Evolutionary conservation across 768 basidiomycete species (phyloP).

Genomic region (Boletellus emodensis): DNA sequence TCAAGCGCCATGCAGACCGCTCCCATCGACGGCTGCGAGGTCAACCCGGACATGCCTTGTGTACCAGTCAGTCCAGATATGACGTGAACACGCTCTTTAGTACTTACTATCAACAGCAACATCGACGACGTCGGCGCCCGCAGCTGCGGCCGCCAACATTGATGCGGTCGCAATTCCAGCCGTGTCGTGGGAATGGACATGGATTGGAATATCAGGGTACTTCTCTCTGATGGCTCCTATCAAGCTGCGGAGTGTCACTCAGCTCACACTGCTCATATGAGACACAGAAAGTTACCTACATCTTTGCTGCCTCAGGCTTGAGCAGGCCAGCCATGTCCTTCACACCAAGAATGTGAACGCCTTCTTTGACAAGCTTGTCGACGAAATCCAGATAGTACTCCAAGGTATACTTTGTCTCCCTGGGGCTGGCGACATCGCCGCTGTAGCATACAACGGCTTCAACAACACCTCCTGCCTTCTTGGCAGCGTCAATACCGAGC

Average conservation of each 20-base stretch:
- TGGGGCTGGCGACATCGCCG: slow-evolving; percentile 92
- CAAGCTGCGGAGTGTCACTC: slow-evolving; percentile 47
- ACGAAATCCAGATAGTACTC: slow-evolving; percentile 97
- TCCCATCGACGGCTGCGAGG: slow-evolving; percentile 99
- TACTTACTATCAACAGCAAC: slow-evolving; percentile 95
- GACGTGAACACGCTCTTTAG: not conserved
- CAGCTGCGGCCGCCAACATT: slow-evolving; percentile 93
- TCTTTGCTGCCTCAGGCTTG: slow-evolving; percentile 88
- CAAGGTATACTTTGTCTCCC: slow-evolving; percentile 95
- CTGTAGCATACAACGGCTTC: slow-evolving; percentile 99
- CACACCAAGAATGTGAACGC: slow-evolving; percentile 94
- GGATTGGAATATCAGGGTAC: slow-evolving; percentile 96
- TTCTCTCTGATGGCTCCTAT: slow-evolving; percentile 93
- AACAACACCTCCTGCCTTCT: slow-evolving; percentile 98
- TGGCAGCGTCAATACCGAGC: slow-evolving; percentile 98
- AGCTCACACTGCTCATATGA: not conserved
- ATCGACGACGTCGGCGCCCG: slow-evolving; percentile 98
- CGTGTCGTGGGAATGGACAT: slow-evolving; percentile 99
- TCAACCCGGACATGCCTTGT: slow-evolving; percentile 94
- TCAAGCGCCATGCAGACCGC: slow-evolving; percentile 93
- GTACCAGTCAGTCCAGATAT: slow-evolving; percentile 11
- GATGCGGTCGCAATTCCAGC: slow-evolving; percentile 97
- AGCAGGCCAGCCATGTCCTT: slow-evolving; percentile 99
- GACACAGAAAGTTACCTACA: slow-evolving; percentile 47
- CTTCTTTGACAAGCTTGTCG: slow-evolving; percentile 87